A percentile compares a stretch with the other conserved stretches of the same genome.
phyloP scores from a whole-genome alignment of 495 filamentous ascomycete genomes.

The Penicillium coffeae region DNA sequence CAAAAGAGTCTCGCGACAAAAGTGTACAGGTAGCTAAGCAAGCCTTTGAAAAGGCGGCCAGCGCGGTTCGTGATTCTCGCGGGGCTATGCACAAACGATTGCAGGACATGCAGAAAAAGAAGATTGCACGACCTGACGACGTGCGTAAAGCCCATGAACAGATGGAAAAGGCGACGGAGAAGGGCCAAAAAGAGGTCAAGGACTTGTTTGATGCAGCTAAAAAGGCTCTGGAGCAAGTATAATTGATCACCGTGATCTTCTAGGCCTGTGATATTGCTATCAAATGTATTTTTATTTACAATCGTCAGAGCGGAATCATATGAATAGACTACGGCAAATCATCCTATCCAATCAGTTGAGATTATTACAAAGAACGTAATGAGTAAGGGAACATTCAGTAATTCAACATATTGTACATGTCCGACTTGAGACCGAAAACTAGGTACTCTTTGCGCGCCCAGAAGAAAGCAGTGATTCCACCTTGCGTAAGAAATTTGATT shows the following conservation, averaged over 20 bases:
- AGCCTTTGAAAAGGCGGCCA: slow-evolving; percentile 57
- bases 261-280: slow-evolving; percentile 14
- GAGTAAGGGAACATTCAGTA: too few relatives aligned
- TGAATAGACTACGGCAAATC: too few relatives aligned
- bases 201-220: slow-evolving; percentile 62
- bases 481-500: slow-evolving; percentile 38
- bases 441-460: slow-evolving; percentile 30
- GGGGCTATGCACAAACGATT: slow-evolving; percentile 60
- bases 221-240: slow-evolving; percentile 52
- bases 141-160: slow-evolving; percentile 59
- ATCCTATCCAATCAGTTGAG: too few relatives aligned
- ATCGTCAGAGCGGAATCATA: too few relatives aligned
- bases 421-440: slow-evolving; percentile 1
- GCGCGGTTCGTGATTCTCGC: slow-evolving; percentile 52
- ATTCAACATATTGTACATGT: slow-evolving; percentile 29
- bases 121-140: slow-evolving; percentile 61
- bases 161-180: slow-evolving; percentile 74
- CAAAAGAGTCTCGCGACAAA: slow-evolving; percentile 54
- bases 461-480: slow-evolving; percentile 39
- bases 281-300: slow-evolving; percentile 22
- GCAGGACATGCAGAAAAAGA: slow-evolving; percentile 54
- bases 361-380: too few relatives aligned
- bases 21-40: slow-evolving; percentile 53
- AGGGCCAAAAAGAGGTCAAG: slow-evolving; percentile 62
- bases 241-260: not conserved